Evolutionary conservation across 163 green algal species (phyloP), one percentile per base, ranked within the genome.

Genomic region (Dunaliella salina): DNA sequence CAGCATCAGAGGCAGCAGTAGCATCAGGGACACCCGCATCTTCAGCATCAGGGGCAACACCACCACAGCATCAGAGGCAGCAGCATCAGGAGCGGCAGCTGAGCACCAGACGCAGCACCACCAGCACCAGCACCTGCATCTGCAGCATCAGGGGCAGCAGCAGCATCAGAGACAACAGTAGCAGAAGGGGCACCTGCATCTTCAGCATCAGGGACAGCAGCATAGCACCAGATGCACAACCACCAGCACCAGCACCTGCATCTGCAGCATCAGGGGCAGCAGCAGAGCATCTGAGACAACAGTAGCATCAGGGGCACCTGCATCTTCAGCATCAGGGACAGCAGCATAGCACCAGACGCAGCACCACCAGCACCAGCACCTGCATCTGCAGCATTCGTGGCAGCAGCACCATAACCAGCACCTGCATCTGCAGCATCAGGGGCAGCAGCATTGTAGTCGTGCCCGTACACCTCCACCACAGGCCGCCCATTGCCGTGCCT

Each of bases 391-490:
- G 57, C 57, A 15, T 69, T 18, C 57, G 57, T 69, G 57, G 15
- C 57, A 15, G 18, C 18, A 15, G 57, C 15, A 15, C 57, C 57
- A 69, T 69, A 69, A 69, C 15, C 22, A 26, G 24, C 22, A 26
- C 22, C 22, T 26, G 63, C 63, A 26, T 29, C 63, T 30, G 67
- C 79, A 63, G n/a, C 25, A 30, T 4, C 33, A 26, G n/a, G 59
- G 69, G 75, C 67, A 34, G 46, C 18, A 57, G 34, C 84, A 30
- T 46, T 81, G 17, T n/a, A 0, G 26, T 92, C 79, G 8, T 63
- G 40, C 35, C 94, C 93, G 85, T 98, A 98, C 82, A 98, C 33
- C 29, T 86, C 71, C 71, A 84, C 93, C 32, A 93, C 88, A 0
- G 83, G 88, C 1, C 72, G 32, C 15, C 92, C 94, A 50, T 95